A percentile compares a stretch with the other conserved stretches of the same genome.
These are phyloP conservation scores for Paulownia fortunei DNA, from an alignment of 257 asterid genomes.

Conservation along the genomic window DNA sequence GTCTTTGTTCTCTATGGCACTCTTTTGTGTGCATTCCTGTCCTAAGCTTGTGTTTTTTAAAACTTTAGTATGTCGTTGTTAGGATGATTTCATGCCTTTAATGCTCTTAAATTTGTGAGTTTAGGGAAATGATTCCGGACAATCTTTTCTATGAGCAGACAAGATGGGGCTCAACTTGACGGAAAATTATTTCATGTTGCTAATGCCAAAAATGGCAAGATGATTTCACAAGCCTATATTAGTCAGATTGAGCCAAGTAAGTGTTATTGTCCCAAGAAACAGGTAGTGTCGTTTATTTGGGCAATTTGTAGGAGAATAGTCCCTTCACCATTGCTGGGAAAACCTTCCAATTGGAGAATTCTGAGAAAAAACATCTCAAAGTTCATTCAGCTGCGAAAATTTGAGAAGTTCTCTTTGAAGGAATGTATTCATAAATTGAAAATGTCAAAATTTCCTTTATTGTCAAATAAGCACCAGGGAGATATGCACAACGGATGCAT, in stretches of 20 bases:
- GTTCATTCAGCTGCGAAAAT: constrained; percentile 74
- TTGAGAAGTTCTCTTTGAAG: constrained; percentile 77
- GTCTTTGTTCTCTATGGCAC: neutral
- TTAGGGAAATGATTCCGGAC: constrained; percentile 48
- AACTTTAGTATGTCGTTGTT: neutral
- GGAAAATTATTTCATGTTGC: constrained; percentile 33
- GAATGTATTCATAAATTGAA: constrained; percentile 72
- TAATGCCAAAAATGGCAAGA: constrained; percentile 31
- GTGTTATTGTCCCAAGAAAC: constrained; percentile 64
- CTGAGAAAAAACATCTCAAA: constrained; percentile 72
- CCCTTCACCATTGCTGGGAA: constrained; percentile 75
- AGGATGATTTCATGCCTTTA: constrained; percentile 5
- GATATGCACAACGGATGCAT: constrained; percentile 27
- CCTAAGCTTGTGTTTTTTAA: neutral
- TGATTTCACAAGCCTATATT: constrained; percentile 34
- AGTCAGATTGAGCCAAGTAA: constrained; percentile 47
- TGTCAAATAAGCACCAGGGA: constrained; percentile 37
- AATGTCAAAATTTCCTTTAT: constrained; percentile 58
- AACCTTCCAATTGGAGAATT: constrained; percentile 69
- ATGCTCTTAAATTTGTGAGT: constrained; percentile 28
- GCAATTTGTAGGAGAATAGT: constrained; percentile 84
- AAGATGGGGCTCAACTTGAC: constrained; percentile 27
- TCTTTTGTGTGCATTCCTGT: neutral
- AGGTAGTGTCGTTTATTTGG: constrained; percentile 84
- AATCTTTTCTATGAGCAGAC: constrained; percentile 23